phyloP scores from a whole-genome alignment of 2,329 filamentous ascomycete genomes.

The Fusarium nisikadoi region DNA sequence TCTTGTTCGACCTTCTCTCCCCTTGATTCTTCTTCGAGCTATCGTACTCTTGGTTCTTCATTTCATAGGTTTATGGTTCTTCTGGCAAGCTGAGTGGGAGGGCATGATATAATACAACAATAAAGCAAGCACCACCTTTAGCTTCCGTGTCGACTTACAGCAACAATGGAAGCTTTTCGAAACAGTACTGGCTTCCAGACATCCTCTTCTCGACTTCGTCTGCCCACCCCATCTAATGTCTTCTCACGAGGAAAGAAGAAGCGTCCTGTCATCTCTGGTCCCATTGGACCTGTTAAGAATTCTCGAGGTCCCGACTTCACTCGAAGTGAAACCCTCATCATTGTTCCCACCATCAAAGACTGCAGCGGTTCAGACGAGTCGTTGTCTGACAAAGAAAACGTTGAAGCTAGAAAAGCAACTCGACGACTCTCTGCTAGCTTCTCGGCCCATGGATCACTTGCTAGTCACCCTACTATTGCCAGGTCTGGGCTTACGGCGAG shows the following conservation, averaged over 20 bases:
- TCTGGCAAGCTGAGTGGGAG: neutral
- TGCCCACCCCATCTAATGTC: slow-evolving; percentile 24
- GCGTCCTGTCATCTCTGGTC: slow-evolving; percentile 49
- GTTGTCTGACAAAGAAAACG: slow-evolving; percentile 3
- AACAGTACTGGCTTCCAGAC: slow-evolving; percentile 7
- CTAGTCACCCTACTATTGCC: slow-evolving; percentile 46
- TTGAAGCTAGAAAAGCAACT: slow-evolving; percentile 25
- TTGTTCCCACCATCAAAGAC: slow-evolving; percentile 52
- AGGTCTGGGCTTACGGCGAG: slow-evolving; percentile 43
- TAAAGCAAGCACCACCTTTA: neutral
- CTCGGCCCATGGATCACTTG: slow-evolving; percentile 36
- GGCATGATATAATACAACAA: neutral
- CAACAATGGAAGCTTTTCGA: slow-evolving; percentile 31
- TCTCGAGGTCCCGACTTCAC: slow-evolving; percentile 50
- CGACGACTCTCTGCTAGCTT: slow-evolving; percentile 49
- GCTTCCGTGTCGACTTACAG: neutral
- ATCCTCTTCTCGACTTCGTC: slow-evolving; percentile 18
- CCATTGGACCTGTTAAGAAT: slow-evolving; percentile 52
- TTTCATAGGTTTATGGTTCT: neutral
- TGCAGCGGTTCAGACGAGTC: slow-evolving; percentile 42
- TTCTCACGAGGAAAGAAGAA: slow-evolving; percentile 34
- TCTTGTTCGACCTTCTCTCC: neutral
- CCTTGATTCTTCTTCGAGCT: neutral
- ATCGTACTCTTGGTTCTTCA: neutral
- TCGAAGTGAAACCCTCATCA: slow-evolving; percentile 49